A percentile compares a stretch with the other conserved stretches of the same genome.
phyloP scores from a whole-genome alignment of 2,329 filamentous ascomycete genomes.

The Diaporthe nobilis region DNA sequence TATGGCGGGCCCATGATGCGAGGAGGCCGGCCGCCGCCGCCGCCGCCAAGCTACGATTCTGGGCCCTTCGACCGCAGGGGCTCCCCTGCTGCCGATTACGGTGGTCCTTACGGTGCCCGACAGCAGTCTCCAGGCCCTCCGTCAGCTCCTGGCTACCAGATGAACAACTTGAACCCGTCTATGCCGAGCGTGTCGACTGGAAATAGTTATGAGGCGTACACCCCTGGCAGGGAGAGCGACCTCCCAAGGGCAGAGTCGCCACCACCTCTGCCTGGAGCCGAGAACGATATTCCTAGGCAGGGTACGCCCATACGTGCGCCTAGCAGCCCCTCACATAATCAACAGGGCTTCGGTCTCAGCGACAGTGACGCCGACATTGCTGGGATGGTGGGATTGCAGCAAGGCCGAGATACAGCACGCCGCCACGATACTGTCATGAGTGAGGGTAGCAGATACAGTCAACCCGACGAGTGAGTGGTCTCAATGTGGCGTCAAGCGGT shows the following conservation, averaged over 20 bases:
- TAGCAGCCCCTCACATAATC: conserved; percentile 63
- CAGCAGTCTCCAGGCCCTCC: conserved; percentile 56
- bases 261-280: conserved; percentile 68
- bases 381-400: conserved; percentile 72
- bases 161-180: conserved; percentile 55
- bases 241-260: conserved; percentile 75
- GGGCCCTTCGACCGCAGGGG: conserved; percentile 55
- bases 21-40: conserved; percentile 58
- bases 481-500: background rate
- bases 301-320: conserved; percentile 79
- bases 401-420: conserved; percentile 53
- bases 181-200: conserved; percentile 54
- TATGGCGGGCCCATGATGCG: conserved; percentile 53
- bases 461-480: conserved; percentile 75
- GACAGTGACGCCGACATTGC: conserved; percentile 81
- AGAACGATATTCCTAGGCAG: conserved; percentile 50
- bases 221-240: conserved; percentile 56
- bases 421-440: conserved; percentile 69
- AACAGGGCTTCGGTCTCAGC: conserved; percentile 60
- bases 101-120: conserved; percentile 49
- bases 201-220: conserved; percentile 59
- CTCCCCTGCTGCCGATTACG: conserved; percentile 56
- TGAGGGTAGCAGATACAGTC: conserved; percentile 79
- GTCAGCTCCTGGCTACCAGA: conserved; percentile 53
- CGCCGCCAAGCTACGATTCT: conserved; percentile 61